Base-by-base conservation (phyloP, 345 rosid species). In the Eutrema yunnanense region DNA sequence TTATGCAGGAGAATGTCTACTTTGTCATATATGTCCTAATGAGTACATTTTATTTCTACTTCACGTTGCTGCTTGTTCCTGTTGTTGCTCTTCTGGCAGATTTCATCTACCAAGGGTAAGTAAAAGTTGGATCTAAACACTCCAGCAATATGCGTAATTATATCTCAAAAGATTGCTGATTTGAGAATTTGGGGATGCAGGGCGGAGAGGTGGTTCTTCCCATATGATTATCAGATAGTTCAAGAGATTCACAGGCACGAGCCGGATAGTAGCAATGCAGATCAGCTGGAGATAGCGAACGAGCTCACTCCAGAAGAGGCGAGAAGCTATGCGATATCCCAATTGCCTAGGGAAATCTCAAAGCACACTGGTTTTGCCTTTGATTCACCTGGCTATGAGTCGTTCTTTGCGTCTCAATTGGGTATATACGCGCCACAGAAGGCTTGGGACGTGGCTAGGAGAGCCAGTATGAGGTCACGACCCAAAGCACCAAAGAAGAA, bases 381-480 rank as follows among this genome's bases (percentile, higher is more conserved):
- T 2, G 99, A 92, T 70, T 95, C 99, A 3, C 96, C 97, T 14
- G 99, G 94, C 10, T 95, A 89, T 9, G 99, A 95, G 76, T 92
- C 98, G 32, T 95, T 95, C 80, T 95, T 92, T 10, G 99, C 99
- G 3, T 71, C 96, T 9, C 96, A 95, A 74, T 68, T 83, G 2
- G 99, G 99, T 47, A 67, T 90, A 4, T 75, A 77, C 70, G 96
- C 92, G 37, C 98, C 98, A 2, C 97, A 90, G 36, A 95, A 90
- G 82, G 88, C 97, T n/a, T 92, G 99, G 98, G 99, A 95, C 74
- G 99, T 90, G 46, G 93, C 90, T 14, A 79, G 93, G 69, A 85
- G 98, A 85, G 99, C 98, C 61, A 87, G 96, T 72, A 81, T 85
- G 90, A 85, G 69, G 81, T 74, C 93, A 13, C 82, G 79, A 59